These are phyloP conservation scores for Calonectria leucothoes DNA, from an alignment of 2,329 filamentous ascomycete genomes.

Conservation along the genomic window DNA sequence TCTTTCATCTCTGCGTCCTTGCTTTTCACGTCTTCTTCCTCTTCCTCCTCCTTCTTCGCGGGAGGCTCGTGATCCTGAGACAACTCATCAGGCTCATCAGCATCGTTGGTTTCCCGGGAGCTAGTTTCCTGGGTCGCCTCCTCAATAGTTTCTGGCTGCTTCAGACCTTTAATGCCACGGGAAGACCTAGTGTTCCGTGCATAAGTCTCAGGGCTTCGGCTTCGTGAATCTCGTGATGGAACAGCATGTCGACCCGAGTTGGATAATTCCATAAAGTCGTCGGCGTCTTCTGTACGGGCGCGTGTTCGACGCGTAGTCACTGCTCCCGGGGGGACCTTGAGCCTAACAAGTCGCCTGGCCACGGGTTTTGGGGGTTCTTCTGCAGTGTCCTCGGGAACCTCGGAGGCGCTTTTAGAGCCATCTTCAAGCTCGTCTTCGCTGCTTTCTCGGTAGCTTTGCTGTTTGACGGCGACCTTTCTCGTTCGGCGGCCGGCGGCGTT, in stretches of 20 bases:
- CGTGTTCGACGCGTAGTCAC: slow-evolving; percentile 58
- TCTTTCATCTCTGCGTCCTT: slow-evolving; percentile 32
- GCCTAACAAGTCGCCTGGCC: slow-evolving; percentile 56
- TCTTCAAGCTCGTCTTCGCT: slow-evolving; percentile 54
- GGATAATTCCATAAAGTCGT: slow-evolving; percentile 68
- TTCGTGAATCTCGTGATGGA: slow-evolving; percentile 61
- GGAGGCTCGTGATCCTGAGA: slow-evolving; percentile 45
- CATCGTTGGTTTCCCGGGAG: slow-evolving; percentile 48
- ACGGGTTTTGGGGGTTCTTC: slow-evolving; percentile 39
- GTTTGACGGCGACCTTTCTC: slow-evolving; percentile 59
- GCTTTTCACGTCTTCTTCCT: slow-evolving; percentile 42
- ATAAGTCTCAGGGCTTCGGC: slow-evolving; percentile 66
- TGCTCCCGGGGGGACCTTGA: slow-evolving; percentile 52
- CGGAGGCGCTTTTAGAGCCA: slow-evolving; percentile 43
- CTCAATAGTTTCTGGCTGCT: slow-evolving; percentile 60
- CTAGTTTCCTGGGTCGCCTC: slow-evolving; percentile 67
- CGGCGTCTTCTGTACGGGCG: slow-evolving; percentile 65
- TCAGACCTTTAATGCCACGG: slow-evolving; percentile 63
- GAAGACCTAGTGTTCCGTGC: slow-evolving; percentile 57
- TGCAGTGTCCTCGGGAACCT: slow-evolving; percentile 41
- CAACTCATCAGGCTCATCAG: slow-evolving; percentile 52
- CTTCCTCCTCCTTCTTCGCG: slow-evolving; percentile 45
- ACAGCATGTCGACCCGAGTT: slow-evolving; percentile 70
- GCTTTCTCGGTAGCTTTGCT: slow-evolving; percentile 61
- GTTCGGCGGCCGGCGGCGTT: slow-evolving; percentile 61